These are phyloP conservation scores for Elsinoe ampelina DNA, from an alignment of 2,329 filamentous ascomycete genomes.

Conservation along the genomic window DNA sequence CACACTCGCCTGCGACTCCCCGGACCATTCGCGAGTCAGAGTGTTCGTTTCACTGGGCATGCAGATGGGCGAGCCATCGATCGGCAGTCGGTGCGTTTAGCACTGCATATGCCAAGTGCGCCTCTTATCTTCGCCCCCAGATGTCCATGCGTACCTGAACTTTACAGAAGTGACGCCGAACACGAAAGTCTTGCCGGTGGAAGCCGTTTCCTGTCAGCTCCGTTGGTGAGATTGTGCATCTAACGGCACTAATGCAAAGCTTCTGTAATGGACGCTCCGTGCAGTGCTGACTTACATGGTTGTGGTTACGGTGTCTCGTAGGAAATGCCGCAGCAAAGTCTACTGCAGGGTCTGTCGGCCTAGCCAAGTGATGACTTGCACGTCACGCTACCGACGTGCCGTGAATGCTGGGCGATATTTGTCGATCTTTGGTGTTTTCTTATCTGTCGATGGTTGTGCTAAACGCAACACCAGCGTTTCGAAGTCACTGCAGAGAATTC, in stretches of 20 bases:
- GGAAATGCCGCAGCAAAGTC: too few species aligned
- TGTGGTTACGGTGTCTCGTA: too few species aligned
- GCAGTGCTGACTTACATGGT: too few species aligned
- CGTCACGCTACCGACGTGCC: too few species aligned
- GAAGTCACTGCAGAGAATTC: too few species aligned
- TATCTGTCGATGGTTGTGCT: too few species aligned
- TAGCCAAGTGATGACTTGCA: too few species aligned
- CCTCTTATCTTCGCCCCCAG: conserved; percentile 2
- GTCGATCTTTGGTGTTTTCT: too few species aligned
- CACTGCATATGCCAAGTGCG: not conserved
- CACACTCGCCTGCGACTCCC: not conserved
- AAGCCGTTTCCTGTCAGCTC: not conserved
- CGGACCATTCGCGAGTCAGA: not conserved
- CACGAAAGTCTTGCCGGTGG: not conserved
- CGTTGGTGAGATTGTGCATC: not conserved
- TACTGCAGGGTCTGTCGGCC: too few species aligned
- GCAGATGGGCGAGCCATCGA: not conserved
- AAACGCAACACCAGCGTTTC: too few species aligned
- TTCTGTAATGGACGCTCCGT: too few species aligned
- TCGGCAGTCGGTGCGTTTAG: not conserved
- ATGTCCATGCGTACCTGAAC: not conserved
- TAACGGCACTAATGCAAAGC: not conserved
- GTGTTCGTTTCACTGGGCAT: conserved; percentile 1
- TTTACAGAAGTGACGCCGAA: not conserved
- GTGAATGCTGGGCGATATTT: too few species aligned